Conservation (phyloP, 2,329 filamentous ascomycete genomes). For the Aspergillus flavus region DNA sequence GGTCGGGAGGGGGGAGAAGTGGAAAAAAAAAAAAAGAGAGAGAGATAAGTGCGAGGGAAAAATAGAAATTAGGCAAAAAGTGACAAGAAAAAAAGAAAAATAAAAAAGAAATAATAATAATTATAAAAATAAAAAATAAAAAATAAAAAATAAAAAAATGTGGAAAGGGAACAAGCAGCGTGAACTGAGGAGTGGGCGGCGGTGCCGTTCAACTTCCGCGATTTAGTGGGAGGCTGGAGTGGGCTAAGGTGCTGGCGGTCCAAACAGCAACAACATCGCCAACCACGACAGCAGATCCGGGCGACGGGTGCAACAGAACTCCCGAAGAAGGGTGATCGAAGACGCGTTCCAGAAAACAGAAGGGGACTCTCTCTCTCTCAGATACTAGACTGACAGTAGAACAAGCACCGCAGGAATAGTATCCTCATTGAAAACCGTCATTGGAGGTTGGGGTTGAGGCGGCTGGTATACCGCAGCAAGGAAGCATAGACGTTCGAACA, state of each 20-base stretch:
- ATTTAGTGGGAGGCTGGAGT: slow-evolving; percentile 27
- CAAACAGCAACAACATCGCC: slow-evolving; percentile 1
- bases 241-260: slow-evolving; percentile 13
- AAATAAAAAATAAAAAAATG: background rate
- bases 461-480: slow-evolving; percentile 17
- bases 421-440: slow-evolving; percentile 14
- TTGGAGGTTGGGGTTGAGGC: slow-evolving; percentile 11
- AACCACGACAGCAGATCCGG: slow-evolving; percentile 8
- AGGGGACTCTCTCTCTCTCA: background rate
- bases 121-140: background rate
- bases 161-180: background rate
- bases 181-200: background rate
- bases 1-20: slow-evolving; percentile 18
- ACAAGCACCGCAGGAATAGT: slow-evolving; percentile 2
- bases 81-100: background rate
- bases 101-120: background rate
- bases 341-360: slow-evolving; percentile 9
- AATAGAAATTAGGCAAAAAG: background rate
- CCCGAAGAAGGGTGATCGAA: slow-evolving; percentile 1
- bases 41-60: background rate
- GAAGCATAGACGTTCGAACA: slow-evolving; percentile 2
- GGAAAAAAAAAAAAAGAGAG: background rate
- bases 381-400: slow-evolving; percentile 5
- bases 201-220: slow-evolving; percentile 23
- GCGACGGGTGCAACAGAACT: slow-evolving; percentile 13